Percentiles rank a stretch among this genome's conserved stretches.
Conservation (phyloP, 2,329 filamentous ascomycete species). For the Penicillium sclerotigenum region DNA sequence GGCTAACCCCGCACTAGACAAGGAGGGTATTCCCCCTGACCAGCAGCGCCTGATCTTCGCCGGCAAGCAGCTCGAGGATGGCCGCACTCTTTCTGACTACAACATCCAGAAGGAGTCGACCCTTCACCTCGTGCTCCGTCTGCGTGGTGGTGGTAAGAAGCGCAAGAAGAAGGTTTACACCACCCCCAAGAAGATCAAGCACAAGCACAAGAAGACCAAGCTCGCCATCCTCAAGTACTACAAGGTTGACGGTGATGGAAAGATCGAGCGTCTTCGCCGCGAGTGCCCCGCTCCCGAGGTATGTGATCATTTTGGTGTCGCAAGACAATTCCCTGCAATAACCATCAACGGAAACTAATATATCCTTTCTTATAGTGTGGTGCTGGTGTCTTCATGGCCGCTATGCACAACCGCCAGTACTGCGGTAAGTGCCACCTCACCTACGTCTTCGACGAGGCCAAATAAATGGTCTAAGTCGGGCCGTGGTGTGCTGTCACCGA, state of each 20-base stretch:
- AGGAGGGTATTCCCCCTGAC: slow-evolving; percentile 99
- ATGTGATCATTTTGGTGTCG: slow-evolving; percentile 42
- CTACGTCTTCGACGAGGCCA: slow-evolving; percentile 68
- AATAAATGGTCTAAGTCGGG: slow-evolving; percentile 41
- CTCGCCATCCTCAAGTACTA: slow-evolving; percentile 99
- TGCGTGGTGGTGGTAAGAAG: slow-evolving; percentile 99
- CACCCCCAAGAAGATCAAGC: slow-evolving; percentile 99
- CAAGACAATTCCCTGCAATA: not conserved
- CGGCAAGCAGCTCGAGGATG: slow-evolving; percentile 99
- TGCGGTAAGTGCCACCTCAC: slow-evolving; percentile 71
- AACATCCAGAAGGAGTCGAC: slow-evolving; percentile 99
- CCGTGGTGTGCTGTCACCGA: slow-evolving; percentile 13
- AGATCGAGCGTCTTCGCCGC: slow-evolving; percentile 98
- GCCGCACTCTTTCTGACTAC: slow-evolving; percentile 98
- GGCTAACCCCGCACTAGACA: slow-evolving; percentile 59
- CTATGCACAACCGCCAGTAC: slow-evolving; percentile 99
- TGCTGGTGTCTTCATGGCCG: slow-evolving; percentile 99
- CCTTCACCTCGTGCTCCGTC: slow-evolving; percentile 94
- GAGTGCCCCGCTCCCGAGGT: slow-evolving; percentile 93
- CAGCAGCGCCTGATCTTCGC: slow-evolving; percentile 99
- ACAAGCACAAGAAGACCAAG: slow-evolving; percentile 99
- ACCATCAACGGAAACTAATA: slow-evolving; percentile 33
- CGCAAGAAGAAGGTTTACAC: slow-evolving; percentile 99
- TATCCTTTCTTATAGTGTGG: slow-evolving; percentile 65
- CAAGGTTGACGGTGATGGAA: slow-evolving; percentile 99